phyloP scores from a whole-genome alignment of 305 asterid genomes.

The Ajuga reptans region DNA sequence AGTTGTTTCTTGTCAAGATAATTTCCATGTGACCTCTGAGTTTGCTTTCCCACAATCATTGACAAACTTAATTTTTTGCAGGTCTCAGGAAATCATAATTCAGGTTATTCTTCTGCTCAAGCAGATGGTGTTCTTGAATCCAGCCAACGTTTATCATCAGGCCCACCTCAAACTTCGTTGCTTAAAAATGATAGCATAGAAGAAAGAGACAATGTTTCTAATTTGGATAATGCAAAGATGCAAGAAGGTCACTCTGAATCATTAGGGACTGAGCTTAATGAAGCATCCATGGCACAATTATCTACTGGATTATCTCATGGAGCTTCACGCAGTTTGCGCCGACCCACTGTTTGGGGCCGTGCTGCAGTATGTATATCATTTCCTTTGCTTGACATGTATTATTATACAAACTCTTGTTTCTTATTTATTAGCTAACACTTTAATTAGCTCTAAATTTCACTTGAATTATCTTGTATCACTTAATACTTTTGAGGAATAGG shows the following conservation, averaged over 20 bases:
- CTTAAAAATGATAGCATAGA: conserved; percentile 29
- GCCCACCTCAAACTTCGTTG: conserved; percentile 30
- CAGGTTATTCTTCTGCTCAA: conserved; percentile 41
- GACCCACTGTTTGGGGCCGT: conserved; percentile 64
- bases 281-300: conserved; percentile 30
- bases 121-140: conserved; percentile 30
- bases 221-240: conserved; percentile 27
- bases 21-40: not conserved
- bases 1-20: not conserved
- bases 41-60: conserved; percentile 10
- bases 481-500: not conserved
- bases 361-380: conserved; percentile 53
- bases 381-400: conserved; percentile 3
- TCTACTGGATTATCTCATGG: conserved; percentile 35
- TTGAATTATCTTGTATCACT: not conserved
- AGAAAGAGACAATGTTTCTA: conserved; percentile 23
- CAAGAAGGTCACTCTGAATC: conserved; percentile 29
- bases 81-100: conserved; percentile 42
- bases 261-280: conserved; percentile 33
- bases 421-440: not conserved
- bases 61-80: conserved; percentile 34
- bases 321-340: conserved; percentile 35
- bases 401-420: not conserved
- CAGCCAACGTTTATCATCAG: conserved; percentile 27
- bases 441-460: not conserved